Evolutionary conservation across 208 protist species (phyloP).

Genomic region (Strigomonas culicis): DNA sequence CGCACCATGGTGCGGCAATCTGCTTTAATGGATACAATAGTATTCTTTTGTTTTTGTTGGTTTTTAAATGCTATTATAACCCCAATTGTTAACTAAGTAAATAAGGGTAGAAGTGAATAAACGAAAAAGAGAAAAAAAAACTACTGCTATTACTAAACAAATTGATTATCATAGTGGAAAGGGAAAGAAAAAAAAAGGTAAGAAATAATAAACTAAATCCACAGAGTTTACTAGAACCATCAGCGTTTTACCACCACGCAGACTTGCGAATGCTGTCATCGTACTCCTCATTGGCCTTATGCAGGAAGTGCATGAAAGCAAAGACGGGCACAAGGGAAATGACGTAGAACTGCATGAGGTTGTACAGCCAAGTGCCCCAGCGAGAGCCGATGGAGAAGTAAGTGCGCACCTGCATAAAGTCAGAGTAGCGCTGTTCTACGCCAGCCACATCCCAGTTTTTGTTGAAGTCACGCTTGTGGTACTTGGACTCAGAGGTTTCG

Average conservation of each 20-base stretch:
- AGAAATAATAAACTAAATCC: not conserved
- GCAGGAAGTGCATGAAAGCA: conserved; percentile 72
- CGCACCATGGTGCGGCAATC: too few species aligned
- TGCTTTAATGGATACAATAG: too few species aligned
- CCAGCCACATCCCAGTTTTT: conserved; percentile 88
- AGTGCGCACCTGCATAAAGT: conserved; percentile 88
- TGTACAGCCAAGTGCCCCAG: conserved; percentile 90
- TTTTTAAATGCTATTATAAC: not conserved
- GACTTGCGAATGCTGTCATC: conserved; percentile 80
- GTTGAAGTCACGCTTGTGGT: conserved; percentile 92
- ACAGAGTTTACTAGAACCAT: too few species aligned
- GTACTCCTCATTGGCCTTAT: conserved; percentile 82
- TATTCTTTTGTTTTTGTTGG: conserved; percentile 1
- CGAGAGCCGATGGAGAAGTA: conserved; percentile 87
- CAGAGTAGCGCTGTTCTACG: conserved; percentile 85
- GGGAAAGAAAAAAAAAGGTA: conserved; percentile 12
- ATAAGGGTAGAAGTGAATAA: conserved; percentile 11
- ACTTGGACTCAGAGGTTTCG: conserved; percentile 86
- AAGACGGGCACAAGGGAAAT: conserved; percentile 81
- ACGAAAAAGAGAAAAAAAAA: conserved; percentile 12
- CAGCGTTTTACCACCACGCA: conserved; percentile 78
- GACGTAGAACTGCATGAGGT: conserved; percentile 85
- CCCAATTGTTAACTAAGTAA: conserved; percentile 7
- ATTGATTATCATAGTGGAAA: not conserved
- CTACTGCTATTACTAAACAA: conserved; percentile 5